These are phyloP conservation scores for Aspergillus floridensis DNA, from an alignment of 2,329 filamentous ascomycete genomes.

Conservation along the genomic window DNA sequence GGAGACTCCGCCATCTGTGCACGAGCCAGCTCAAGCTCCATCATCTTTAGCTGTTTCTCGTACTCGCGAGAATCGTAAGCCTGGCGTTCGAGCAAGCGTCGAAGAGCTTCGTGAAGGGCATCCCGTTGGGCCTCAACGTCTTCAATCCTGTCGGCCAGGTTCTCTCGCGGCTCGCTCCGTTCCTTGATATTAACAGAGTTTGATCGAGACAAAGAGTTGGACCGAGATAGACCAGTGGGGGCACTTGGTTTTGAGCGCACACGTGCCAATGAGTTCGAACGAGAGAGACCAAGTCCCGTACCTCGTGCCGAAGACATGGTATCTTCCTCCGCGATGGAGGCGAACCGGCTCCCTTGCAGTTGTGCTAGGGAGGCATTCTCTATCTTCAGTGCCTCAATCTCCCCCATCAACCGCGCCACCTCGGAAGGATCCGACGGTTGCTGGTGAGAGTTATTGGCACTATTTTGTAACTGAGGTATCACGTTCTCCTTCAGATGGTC, in stretches of 20 bases:
- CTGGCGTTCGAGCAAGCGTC: conserved; percentile 79
- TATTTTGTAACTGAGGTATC: conserved; percentile 70
- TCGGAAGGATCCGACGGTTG: conserved; percentile 42
- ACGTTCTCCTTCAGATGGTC: conserved; percentile 82
- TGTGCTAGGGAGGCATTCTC: conserved; percentile 49
- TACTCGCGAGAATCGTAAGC: conserved; percentile 81
- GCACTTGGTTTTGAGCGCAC: conserved; percentile 42
- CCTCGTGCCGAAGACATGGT: conserved; percentile 44
- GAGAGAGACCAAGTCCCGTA: conserved; percentile 54
- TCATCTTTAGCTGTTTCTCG: conserved; percentile 70
- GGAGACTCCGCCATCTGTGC: conserved; percentile 65
- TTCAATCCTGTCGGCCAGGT: conserved; percentile 75
- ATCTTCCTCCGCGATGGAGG: conserved; percentile 61
- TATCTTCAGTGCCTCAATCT: conserved; percentile 65
- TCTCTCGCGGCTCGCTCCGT: conserved; percentile 61
- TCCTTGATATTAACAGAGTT: conserved; percentile 52
- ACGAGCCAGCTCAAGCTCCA: conserved; percentile 76
- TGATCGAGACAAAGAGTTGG: conserved; percentile 59
- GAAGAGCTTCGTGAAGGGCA: conserved; percentile 82
- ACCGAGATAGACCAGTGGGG: conserved; percentile 40
- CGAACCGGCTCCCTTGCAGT: conserved; percentile 51
- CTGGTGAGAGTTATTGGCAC: neutral
- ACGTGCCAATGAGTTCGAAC: conserved; percentile 67
- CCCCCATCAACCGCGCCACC: conserved; percentile 76
- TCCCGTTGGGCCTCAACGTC: conserved; percentile 93